phyloP scores from a whole-genome alignment of 78 protist species.

The Chrysochromulina tobinii region DNA sequence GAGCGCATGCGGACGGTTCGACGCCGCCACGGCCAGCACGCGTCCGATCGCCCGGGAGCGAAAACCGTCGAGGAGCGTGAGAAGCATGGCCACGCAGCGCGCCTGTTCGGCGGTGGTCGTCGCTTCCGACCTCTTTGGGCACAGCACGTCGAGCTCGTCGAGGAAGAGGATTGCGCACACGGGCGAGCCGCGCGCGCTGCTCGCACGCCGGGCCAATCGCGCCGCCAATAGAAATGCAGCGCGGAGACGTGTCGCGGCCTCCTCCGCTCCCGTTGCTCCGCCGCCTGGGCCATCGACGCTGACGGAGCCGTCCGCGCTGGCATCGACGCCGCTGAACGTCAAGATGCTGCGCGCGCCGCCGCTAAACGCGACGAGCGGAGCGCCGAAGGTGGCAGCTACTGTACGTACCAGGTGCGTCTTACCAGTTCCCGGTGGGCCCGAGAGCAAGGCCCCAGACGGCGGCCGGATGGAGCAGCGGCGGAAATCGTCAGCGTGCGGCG shows the following conservation, averaged over 20 bases:
- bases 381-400: not conserved
- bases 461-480: not conserved
- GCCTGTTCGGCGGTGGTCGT: not conserved
- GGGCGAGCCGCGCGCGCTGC: not conserved
- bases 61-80: not conserved
- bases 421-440: not conserved
- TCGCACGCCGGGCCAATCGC: not conserved
- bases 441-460: not conserved
- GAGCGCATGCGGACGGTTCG: constrained; percentile 63
- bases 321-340: too few species aligned
- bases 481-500: not conserved
- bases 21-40: constrained; percentile 69
- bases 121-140: not conserved
- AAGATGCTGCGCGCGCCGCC: too few species aligned
- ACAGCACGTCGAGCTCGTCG: not conserved
- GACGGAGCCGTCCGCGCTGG: not conserved
- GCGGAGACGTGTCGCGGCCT: not conserved
- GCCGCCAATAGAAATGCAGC: not conserved
- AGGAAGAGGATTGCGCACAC: not conserved
- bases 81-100: not conserved
- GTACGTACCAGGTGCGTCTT: not conserved
- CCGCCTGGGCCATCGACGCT: not conserved
- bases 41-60: not conserved
- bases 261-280: not conserved
- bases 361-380: not conserved